Evolutionary conservation across 164 flowering plant genomes (phyloP).

Genomic region (Nelumbo lutea): DNA sequence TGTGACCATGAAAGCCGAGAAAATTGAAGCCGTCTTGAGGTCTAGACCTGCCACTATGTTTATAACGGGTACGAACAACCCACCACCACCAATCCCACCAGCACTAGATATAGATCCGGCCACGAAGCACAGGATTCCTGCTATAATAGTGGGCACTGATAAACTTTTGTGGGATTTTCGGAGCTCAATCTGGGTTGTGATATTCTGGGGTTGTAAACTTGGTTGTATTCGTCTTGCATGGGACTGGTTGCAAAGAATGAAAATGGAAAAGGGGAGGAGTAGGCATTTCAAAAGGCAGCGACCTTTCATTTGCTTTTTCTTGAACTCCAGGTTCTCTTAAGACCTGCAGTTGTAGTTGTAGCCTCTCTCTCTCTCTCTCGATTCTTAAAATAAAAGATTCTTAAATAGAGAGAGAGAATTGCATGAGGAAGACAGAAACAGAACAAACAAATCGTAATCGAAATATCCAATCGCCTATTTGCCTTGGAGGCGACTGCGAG

Average conservation of each 20-base stretch:
- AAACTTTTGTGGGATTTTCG: neutral
- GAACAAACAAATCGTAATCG: no score
- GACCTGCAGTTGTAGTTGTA: no score
- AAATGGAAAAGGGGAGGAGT: neutral
- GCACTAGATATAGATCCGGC: slow-evolving; percentile 72
- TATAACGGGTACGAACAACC: slow-evolving; percentile 57
- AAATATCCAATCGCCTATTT: no score
- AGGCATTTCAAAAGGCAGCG: neutral
- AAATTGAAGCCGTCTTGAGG: slow-evolving; percentile 54
- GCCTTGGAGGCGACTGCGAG: no score
- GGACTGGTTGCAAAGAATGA: neutral
- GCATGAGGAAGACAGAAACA: no score
- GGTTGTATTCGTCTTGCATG: neutral
- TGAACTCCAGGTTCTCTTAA: no score
- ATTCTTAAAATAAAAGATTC: no score
- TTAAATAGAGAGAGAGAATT: no score
- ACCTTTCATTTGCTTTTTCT: neutral
- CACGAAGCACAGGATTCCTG: slow-evolving; percentile 43
- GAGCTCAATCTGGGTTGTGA: neutral
- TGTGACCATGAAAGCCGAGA: slow-evolving; percentile 75
- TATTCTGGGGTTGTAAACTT: neutral
- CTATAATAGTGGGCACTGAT: neutral
- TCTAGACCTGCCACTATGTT: slow-evolving; percentile 56
- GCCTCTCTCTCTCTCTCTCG: no score
- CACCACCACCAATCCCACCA: slow-evolving; percentile 81